Percentiles rank a stretch among this genome's conserved stretches.
Evolutionary conservation across 2,329 filamentous ascomycete genomes (phyloP).

Genomic region (Malbranchea zuffiana): DNA sequence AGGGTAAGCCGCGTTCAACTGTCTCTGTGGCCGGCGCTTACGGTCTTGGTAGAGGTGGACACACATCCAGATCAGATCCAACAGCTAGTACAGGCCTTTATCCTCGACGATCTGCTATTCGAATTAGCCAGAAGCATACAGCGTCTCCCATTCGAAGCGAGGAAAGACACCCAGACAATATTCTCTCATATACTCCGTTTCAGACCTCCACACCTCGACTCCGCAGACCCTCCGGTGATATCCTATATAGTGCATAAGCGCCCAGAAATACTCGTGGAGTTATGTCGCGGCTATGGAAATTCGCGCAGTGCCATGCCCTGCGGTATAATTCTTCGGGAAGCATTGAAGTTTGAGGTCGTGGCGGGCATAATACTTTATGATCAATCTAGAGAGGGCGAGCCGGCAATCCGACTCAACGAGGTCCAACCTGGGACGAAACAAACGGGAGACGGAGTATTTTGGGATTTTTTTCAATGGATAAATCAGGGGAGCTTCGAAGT

Average conservation of each 20-base stretch:
- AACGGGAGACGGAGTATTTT: conserved; percentile 77
- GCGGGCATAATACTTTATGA: conserved; percentile 89
- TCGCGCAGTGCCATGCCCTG: conserved; percentile 87
- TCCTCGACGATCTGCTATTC: conserved; percentile 81
- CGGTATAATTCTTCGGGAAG: conserved; percentile 77
- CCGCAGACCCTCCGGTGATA: conserved; percentile 71
- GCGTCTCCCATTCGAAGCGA: conserved; percentile 83
- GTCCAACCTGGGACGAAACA: conserved; percentile 68
- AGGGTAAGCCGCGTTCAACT: conserved; percentile 46
- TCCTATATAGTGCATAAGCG: conserved; percentile 79
- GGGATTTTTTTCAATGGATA: conserved; percentile 96
- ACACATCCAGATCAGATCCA: conserved; percentile 78
- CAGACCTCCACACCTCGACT: conserved; percentile 52
- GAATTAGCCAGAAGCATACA: conserved; percentile 72
- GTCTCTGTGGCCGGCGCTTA: conserved; percentile 9
- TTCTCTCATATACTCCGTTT: conserved; percentile 93
- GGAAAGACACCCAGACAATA: conserved; percentile 91
- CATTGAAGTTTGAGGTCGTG: conserved; percentile 81
- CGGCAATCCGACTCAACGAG: conserved; percentile 61
- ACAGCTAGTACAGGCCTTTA: conserved; percentile 70
- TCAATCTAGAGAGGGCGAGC: conserved; percentile 64
- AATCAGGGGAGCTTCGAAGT: conserved; percentile 95
- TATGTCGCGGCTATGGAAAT: conserved; percentile 82
- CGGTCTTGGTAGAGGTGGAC: conserved; percentile 56
- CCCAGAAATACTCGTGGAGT: conserved; percentile 74